These are phyloP conservation scores for Acanthamoeba culbertsoni DNA, from an alignment of 208 protist species.

Conservation along the genomic window DNA sequence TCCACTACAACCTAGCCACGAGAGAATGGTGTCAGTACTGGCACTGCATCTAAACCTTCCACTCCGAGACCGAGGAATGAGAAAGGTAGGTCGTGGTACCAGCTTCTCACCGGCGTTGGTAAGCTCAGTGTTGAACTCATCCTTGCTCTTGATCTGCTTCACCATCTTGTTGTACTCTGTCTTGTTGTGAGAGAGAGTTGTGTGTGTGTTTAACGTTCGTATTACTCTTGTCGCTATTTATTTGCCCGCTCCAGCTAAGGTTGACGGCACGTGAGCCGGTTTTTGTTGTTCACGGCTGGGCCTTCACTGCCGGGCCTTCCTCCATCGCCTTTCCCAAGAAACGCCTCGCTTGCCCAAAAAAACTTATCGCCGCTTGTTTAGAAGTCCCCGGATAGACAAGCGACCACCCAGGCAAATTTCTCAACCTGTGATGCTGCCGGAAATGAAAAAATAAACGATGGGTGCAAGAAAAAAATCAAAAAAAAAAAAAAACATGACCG, in stretches of 20 bases:
- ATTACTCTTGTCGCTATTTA: neutral
- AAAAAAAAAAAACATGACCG: too few species aligned
- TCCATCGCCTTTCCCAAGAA: neutral
- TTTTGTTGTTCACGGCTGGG: neutral
- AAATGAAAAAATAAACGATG: too few species aligned
- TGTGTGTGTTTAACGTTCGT: neutral
- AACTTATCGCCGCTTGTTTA: too few species aligned
- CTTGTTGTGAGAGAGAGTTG: neutral
- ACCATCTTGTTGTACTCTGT: slow-evolving; percentile 37
- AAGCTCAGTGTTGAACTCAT: slow-evolving; percentile 54
- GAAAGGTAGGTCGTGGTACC: neutral
- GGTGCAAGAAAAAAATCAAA: too few species aligned
- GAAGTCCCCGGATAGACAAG: too few species aligned
- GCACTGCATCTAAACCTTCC: too few species aligned
- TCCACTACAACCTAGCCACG: slow-evolving; percentile 66
- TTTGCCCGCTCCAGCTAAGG: neutral
- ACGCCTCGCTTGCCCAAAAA: too few species aligned
- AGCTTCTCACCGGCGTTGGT: slow-evolving; percentile 47
- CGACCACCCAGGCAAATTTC: too few species aligned
- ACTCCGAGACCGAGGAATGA: too few species aligned
- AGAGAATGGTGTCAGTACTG: neutral
- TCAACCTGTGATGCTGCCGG: too few species aligned
- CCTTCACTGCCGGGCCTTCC: neutral
- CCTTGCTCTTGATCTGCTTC: slow-evolving; percentile 53
- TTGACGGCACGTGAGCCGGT: neutral